These are phyloP conservation scores for Myotisia sp. DNA, from an alignment of 2,329 filamentous ascomycete species.

Conservation along the genomic window DNA sequence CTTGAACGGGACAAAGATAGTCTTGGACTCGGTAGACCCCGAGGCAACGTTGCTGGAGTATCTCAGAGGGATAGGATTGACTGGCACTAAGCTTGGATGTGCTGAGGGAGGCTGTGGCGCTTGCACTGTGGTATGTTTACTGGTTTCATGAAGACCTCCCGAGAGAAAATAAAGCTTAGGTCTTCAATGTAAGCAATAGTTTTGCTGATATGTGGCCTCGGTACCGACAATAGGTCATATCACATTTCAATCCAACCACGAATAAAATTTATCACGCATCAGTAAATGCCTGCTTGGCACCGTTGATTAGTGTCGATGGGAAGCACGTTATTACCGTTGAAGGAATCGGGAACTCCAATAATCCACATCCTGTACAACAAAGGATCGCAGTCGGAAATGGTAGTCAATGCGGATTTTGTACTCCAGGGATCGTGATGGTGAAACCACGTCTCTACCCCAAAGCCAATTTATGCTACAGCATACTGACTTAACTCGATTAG, in stretches of 20 bases:
- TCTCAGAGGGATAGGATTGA: conserved; percentile 78
- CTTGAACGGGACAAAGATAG: conserved; percentile 82
- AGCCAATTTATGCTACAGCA: background rate
- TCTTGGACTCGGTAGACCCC: conserved; percentile 74
- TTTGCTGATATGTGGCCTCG: background rate
- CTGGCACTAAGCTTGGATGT: conserved; percentile 91
- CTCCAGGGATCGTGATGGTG: conserved; percentile 87
- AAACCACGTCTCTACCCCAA: background rate
- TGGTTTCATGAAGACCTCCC: background rate
- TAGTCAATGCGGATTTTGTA: conserved; percentile 91
- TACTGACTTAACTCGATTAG: conserved; percentile 23
- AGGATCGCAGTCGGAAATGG: conserved; percentile 82
- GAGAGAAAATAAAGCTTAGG: background rate
- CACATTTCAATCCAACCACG: conserved; percentile 84
- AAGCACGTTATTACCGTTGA: conserved; percentile 98
- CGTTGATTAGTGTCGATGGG: conserved; percentile 81
- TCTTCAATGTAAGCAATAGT: background rate
- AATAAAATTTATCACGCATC: conserved; percentile 90
- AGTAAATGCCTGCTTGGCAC: conserved; percentile 89
- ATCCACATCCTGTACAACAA: conserved; percentile 80
- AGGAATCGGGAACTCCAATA: conserved; percentile 78
- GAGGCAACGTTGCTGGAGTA: conserved; percentile 89
- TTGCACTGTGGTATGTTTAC: conserved; percentile 60
- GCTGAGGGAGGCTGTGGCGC: conserved; percentile 93
- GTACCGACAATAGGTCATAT: conserved; percentile 47